Evolutionary conservation across 75 land plant species (phyloP).

Genomic region (Isoetes taiwanensis): DNA sequence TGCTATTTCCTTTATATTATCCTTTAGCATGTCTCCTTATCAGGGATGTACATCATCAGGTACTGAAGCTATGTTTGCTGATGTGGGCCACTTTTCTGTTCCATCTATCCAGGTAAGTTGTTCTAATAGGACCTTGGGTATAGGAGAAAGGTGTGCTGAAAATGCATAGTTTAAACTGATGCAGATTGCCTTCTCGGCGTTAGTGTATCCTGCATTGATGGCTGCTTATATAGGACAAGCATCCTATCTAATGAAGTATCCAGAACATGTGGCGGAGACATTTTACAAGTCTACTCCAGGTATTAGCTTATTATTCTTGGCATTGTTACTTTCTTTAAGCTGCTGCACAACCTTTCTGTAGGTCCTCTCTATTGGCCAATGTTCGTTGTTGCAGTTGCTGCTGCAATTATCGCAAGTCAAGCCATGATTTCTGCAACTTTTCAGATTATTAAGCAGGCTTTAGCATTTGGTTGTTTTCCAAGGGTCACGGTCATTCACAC

Average conservation of each 20-base stretch:
- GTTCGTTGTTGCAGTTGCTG: background rate
- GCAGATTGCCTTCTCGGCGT: background rate
- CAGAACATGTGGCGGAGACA: background rate
- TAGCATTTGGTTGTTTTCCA: constrained; percentile 4
- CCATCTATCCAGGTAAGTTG: constrained; percentile 1
- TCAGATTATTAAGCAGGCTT: background rate
- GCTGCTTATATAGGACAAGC: constrained; percentile 7
- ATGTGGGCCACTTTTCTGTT: constrained; percentile 1
- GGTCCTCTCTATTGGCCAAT: background rate
- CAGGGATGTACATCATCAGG: too few relatives aligned
- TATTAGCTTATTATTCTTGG: too few relatives aligned
- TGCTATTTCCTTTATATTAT: too few relatives aligned
- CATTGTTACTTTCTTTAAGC: too few relatives aligned
- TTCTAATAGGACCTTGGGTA: too few relatives aligned
- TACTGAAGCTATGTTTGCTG: constrained; percentile 6
- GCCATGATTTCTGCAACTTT: constrained; percentile 4
- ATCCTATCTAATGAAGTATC: background rate
- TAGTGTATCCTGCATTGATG: background rate
- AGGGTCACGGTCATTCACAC: constrained; percentile 1
- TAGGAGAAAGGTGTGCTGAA: too few relatives aligned
- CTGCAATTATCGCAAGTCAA: background rate
- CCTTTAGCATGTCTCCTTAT: too few relatives aligned
- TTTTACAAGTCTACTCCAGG: constrained; percentile 3
- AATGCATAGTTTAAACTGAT: background rate
- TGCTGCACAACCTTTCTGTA: too few relatives aligned